Evolutionary conservation across 441 rosid genomes (phyloP).

Genomic region (Erodium moschatum): DNA sequence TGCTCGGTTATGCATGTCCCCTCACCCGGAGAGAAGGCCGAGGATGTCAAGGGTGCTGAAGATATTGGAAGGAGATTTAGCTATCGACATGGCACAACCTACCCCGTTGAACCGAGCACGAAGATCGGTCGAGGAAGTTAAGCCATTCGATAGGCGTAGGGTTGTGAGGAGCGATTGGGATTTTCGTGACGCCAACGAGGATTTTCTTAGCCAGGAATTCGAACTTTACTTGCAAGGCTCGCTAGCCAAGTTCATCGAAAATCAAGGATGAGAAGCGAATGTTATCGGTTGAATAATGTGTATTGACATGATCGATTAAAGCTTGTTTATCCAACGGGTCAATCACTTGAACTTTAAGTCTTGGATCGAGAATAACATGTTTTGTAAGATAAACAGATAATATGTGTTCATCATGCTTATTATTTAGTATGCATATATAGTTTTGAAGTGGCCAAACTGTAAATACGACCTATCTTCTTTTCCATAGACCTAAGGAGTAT

Average conservation of each 20-base stretch:
- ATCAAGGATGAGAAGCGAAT: too few species aligned
- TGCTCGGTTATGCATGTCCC: slow-evolving; percentile 37
- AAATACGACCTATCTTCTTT: background rate
- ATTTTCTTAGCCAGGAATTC: too few species aligned
- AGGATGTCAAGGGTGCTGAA: slow-evolving; percentile 46
- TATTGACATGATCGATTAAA: too few species aligned
- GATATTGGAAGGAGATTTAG: slow-evolving; percentile 40
- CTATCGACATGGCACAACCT: slow-evolving; percentile 10
- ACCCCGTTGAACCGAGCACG: background rate
- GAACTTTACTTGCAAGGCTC: too few species aligned
- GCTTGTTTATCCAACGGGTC: too few species aligned
- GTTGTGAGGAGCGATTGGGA: slow-evolving; percentile 3
- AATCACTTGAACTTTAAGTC: too few species aligned
- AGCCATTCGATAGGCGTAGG: background rate
- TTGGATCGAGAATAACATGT: too few species aligned
- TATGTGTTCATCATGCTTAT: background rate
- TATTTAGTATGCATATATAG: background rate
- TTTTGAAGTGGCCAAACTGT: background rate
- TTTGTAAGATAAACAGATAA: background rate
- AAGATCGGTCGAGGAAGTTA: slow-evolving; percentile 15
- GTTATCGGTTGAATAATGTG: too few species aligned
- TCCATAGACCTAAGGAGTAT: background rate
- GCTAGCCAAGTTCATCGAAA: too few species aligned
- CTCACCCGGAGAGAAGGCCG: slow-evolving; percentile 39
- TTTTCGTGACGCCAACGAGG: slow-evolving; percentile 9